Conservation (phyloP, 163 green algal genomes). For the Scenedesmus sp. region DNA sequence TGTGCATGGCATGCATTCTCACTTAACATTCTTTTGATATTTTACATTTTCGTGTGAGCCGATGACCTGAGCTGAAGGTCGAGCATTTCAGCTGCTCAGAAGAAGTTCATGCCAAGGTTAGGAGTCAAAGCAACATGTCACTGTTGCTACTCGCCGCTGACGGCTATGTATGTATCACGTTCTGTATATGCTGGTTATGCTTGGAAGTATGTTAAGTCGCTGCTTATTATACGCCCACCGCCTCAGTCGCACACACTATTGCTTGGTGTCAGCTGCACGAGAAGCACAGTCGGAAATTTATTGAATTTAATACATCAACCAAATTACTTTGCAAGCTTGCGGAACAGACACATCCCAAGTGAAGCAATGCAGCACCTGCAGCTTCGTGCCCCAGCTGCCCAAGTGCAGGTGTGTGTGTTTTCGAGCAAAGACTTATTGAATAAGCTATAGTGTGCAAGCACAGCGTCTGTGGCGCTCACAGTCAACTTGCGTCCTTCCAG, state of each 20-base stretch:
- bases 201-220: neutral
- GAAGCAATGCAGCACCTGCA: slow-evolving; percentile 12
- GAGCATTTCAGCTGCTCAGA: neutral
- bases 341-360: neutral
- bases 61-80: neutral
- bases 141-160: neutral
- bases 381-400: neutral
- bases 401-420: neutral
- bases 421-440: neutral
- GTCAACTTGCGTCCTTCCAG: slow-evolving; percentile 3
- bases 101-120: slow-evolving; percentile 7
- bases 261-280: too few relatives aligned
- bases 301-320: too few relatives aligned
- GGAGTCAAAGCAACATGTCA: slow-evolving; percentile 17
- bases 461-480: neutral
- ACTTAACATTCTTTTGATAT: too few relatives aligned
- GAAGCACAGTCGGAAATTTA: too few relatives aligned
- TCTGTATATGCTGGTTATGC: neutral
- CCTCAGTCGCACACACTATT: neutral
- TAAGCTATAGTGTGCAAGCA: neutral
- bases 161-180: neutral
- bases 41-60: too few relatives aligned
- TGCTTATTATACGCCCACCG: neutral
- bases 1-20: too few relatives aligned
- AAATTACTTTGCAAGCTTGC: neutral